A percentile compares a stretch with the other conserved stretches of the same genome.
phyloP scores from a whole-genome alignment of 1,284 basidiomycete genomes.

The Meripilus lineatus region DNA sequence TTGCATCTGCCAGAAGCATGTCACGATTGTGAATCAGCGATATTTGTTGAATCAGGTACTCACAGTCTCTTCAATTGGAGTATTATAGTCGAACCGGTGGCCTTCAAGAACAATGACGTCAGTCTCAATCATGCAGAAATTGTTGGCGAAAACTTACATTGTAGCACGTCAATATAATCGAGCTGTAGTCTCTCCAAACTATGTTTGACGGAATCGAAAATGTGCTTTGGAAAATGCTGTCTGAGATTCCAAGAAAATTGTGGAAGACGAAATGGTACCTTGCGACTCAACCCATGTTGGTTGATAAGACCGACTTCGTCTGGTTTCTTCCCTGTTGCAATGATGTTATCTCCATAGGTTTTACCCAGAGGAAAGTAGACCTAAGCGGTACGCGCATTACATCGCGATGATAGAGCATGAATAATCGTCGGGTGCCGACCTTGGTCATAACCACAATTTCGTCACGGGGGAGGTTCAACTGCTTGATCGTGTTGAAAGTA shows the following conservation, averaged over 20 bases:
- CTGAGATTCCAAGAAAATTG: not conserved
- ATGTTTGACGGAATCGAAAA: conserved; percentile 33
- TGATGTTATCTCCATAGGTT: conserved; percentile 5
- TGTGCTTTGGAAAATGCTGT: conserved; percentile 17
- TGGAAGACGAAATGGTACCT: conserved; percentile 15
- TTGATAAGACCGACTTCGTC: conserved; percentile 26
- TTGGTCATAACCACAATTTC: conserved; percentile 56
- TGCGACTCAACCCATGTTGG: conserved; percentile 30
- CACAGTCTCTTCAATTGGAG: conserved; percentile 34
- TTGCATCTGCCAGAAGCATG: conserved; percentile 17
- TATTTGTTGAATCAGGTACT: too few relatives aligned
- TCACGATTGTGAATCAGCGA: too few relatives aligned
- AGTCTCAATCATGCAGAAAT: not conserved
- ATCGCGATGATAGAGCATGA: too few relatives aligned
- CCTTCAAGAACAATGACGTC: conserved; percentile 2
- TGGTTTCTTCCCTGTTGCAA: conserved; percentile 11
- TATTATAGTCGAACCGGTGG: conserved; percentile 32
- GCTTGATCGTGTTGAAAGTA: conserved; percentile 53
- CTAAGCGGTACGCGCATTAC: conserved; percentile 13
- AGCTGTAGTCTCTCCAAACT: conserved; percentile 28
- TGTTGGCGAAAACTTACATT: conserved; percentile 15
- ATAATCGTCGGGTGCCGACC: too few relatives aligned
- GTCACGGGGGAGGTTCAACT: conserved; percentile 48
- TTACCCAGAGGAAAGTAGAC: conserved; percentile 14
- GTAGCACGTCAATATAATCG: conserved; percentile 34